Evolutionary conservation across 495 filamentous ascomycete species (phyloP).

Genomic region (Neurospora tetraspora): DNA sequence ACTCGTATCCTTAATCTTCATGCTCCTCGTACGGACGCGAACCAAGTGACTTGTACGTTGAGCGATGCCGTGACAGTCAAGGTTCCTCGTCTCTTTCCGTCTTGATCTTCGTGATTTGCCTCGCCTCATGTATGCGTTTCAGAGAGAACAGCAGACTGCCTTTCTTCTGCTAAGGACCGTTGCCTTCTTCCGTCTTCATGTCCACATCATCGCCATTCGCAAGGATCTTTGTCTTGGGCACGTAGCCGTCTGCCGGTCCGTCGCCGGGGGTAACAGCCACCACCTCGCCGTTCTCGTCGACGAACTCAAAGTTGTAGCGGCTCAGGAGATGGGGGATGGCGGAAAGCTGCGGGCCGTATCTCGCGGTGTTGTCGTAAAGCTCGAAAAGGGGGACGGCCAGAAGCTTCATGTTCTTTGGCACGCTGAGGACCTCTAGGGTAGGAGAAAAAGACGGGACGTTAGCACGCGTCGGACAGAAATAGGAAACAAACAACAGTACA

Average conservation of each 20-base stretch:
- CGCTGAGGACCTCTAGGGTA: slow-evolving; percentile 75
- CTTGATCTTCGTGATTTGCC: background rate
- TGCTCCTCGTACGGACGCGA: background rate
- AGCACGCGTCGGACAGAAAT: slow-evolving; percentile 3
- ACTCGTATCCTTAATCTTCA: background rate
- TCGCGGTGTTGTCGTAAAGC: slow-evolving; percentile 89
- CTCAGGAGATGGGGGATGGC: slow-evolving; percentile 92
- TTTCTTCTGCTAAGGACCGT: background rate
- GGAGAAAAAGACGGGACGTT: slow-evolving; percentile 4
- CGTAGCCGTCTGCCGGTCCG: slow-evolving; percentile 30
- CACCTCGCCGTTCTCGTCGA: slow-evolving; percentile 88
- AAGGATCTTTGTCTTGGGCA: slow-evolving; percentile 62
- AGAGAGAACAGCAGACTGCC: no score
- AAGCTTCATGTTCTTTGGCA: slow-evolving; percentile 99
- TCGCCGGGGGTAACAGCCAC: slow-evolving; percentile 77
- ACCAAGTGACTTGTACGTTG: background rate
- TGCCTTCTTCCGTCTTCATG: slow-evolving; percentile 26
- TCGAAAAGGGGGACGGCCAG: slow-evolving; percentile 95
- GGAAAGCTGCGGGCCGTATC: slow-evolving; percentile 92
- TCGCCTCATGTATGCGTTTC: background rate
- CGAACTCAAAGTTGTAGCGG: slow-evolving; percentile 94
- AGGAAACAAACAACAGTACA: no score
- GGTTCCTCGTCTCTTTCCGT: background rate
- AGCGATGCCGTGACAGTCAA: background rate
- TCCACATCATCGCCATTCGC: slow-evolving; percentile 60